Evolutionary conservation across 83 land plant species (phyloP).

Genomic region (Larix sibirica): DNA sequence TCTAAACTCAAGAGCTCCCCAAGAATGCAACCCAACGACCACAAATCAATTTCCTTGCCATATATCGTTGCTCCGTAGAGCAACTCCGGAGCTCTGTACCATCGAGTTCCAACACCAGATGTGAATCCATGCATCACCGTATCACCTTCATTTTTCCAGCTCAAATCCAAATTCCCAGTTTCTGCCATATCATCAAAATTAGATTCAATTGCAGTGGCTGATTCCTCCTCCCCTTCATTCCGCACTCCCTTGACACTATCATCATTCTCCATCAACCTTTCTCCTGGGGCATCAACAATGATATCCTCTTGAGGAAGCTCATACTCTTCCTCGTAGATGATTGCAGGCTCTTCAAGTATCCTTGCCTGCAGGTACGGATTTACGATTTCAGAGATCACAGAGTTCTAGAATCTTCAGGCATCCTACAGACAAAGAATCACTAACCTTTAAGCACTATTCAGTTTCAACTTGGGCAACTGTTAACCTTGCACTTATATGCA

Average conservation of each 20-base stretch:
- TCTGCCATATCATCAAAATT: not conserved
- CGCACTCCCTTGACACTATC: not conserved
- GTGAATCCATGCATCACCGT: slow-evolving; percentile 41
- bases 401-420: not conserved
- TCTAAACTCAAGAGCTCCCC: slow-evolving; percentile 75
- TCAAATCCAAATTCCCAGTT: not conserved
- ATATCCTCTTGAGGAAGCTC: slow-evolving; percentile 11
- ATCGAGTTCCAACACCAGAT: slow-evolving; percentile 90
- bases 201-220: not conserved
- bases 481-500: too few species aligned
- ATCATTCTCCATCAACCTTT: not conserved
- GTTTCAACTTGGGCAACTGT: too few species aligned
- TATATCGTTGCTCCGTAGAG: slow-evolving; percentile 91
- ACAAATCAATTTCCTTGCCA: slow-evolving; percentile 79
- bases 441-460: too few species aligned
- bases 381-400: not conserved
- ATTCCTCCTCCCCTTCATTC: not conserved
- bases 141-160: slow-evolving; percentile 22
- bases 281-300: slow-evolving; percentile 1
- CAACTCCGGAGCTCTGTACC: slow-evolving; percentile 96
- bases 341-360: slow-evolving; percentile 35
- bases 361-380: slow-evolving; percentile 41
- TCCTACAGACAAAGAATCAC: not conserved
- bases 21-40: slow-evolving; percentile 96
- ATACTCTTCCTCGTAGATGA: not conserved